phyloP scores from a whole-genome alignment of 768 basidiomycete species.

The Mycena latifolia region DNA sequence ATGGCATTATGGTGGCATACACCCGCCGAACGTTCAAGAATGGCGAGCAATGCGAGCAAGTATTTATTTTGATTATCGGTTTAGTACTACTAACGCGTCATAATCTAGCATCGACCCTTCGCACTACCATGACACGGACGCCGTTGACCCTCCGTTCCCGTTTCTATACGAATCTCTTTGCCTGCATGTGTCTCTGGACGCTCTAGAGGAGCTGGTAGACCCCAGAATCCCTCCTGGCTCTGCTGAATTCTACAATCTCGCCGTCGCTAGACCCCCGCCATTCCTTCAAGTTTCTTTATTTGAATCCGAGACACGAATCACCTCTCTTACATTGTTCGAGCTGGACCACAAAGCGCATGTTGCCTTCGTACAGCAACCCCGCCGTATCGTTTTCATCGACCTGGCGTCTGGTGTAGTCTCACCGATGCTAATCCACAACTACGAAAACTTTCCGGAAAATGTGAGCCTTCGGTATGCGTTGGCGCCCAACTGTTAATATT shows the following conservation, averaged over 20 bases:
- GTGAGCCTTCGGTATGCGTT: constrained; percentile 35
- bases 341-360: constrained; percentile 56
- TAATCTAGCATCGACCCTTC: constrained; percentile 51
- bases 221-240: constrained; percentile 54
- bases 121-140: constrained; percentile 48
- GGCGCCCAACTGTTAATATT: not conserved
- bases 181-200: constrained; percentile 53
- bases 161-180: constrained; percentile 61
- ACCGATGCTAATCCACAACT: constrained; percentile 54
- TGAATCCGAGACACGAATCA: constrained; percentile 52
- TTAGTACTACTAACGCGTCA: not conserved
- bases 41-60: constrained; percentile 35
- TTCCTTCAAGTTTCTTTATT: constrained; percentile 56
- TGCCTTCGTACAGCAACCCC: constrained; percentile 55
- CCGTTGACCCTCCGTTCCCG: constrained; percentile 57
- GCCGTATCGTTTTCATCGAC: constrained; percentile 58
- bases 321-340: constrained; percentile 55
- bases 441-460: constrained; percentile 39
- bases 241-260: constrained; percentile 50
- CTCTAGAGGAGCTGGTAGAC: constrained; percentile 59
- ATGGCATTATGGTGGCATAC: constrained; percentile 70
- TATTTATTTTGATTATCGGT: not conserved
- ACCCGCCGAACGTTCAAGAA: constrained; percentile 52
- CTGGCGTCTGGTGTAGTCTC: constrained; percentile 49
- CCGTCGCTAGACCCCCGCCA: constrained; percentile 49